Conservation (phyloP, 2,329 filamentous ascomycete genomes). For the Cercospora sp. region DNA sequence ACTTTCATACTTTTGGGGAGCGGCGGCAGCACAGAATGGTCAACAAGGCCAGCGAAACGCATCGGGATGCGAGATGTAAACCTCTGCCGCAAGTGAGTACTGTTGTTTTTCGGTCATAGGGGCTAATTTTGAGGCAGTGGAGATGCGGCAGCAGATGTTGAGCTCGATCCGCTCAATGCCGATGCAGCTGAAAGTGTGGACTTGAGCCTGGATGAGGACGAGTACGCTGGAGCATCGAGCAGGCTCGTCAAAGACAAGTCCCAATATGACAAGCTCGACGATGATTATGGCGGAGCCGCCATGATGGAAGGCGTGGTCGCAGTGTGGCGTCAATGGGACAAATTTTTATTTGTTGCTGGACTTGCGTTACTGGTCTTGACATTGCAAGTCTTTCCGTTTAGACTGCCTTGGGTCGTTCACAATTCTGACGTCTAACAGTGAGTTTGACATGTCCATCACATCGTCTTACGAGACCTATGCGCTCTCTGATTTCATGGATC, state of each 20-base stretch:
- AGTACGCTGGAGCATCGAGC: neutral
- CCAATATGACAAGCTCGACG: neutral
- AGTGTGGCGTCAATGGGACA: conserved; percentile 9
- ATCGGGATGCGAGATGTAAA: conserved; percentile 3
- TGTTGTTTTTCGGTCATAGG: neutral
- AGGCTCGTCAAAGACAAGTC: neutral
- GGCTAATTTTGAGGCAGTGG: neutral
- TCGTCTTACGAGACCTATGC: conserved; percentile 47
- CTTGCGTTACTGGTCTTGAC: conserved; percentile 10
- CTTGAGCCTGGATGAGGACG: conserved; percentile 1
- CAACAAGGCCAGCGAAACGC: conserved; percentile 1
- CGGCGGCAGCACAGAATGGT: conserved; percentile 6
- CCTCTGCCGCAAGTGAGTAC: conserved; percentile 7
- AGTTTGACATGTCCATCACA: conserved; percentile 43
- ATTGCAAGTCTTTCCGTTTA: neutral
- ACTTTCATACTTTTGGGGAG: neutral
- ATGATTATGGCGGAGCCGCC: conserved; percentile 15
- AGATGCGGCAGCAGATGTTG: conserved; percentile 8
- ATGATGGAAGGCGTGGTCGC: conserved; percentile 18
- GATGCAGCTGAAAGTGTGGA: neutral
- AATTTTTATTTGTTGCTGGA: conserved; percentile 7
- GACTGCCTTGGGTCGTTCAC: neutral
- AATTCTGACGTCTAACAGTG: conserved; percentile 28
- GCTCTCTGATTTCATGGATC: conserved; percentile 43
- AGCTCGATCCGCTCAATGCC: conserved; percentile 1